Base-by-base conservation (phyloP, 139 green algal species). In the Eudorina sp. region DNA sequence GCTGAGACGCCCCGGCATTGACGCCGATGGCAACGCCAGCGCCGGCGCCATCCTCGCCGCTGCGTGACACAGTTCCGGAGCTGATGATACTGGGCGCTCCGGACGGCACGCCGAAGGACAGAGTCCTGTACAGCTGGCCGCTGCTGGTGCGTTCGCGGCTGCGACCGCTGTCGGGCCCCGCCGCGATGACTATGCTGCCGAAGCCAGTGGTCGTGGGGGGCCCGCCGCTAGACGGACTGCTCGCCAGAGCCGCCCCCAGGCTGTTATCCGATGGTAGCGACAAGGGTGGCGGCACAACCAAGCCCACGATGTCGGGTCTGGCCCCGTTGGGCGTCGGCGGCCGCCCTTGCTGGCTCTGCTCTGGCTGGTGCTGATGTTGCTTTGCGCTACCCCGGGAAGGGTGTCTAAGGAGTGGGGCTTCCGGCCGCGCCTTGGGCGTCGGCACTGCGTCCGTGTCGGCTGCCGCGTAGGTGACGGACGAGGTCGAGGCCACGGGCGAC, bases 31-130 rank as follows among this genome's bases (percentile, higher is more conserved):
- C 11, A 7, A 25, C 62, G 21, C 62, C 62, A 3, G 27, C 62
- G 23, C 62, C 19, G 1, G 16, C 62, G 3, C 21, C 62, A 3
- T 72, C 62, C 27, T 72, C 62, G 16, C 21, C 62, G 19, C 38
- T 19, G 62, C 62, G 19, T 5, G 66, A 75, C 19, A 48, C 66
- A 21, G 29, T 25, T 45, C 66, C 7, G 29, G 73, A 62, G 73
- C 31, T 62, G 46, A 64, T 14, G 3, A 43, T 23, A 46, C 73
- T 81, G 31, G 43, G 4, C 14, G 43, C 29, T 0, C 73, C 43
- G 29, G 73, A 60, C 34, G 29, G 46, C 75, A 68, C 45, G 0
- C 77, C 77, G 29, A 84, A 84, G 9, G 77, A 84, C 53, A 84
- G 38, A 23, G 36, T 72, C 25, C 53, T 53, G 9, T 36, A 8